Base-by-base conservation (phyloP, 345 rosid species). In the Durio zibethinus region DNA sequence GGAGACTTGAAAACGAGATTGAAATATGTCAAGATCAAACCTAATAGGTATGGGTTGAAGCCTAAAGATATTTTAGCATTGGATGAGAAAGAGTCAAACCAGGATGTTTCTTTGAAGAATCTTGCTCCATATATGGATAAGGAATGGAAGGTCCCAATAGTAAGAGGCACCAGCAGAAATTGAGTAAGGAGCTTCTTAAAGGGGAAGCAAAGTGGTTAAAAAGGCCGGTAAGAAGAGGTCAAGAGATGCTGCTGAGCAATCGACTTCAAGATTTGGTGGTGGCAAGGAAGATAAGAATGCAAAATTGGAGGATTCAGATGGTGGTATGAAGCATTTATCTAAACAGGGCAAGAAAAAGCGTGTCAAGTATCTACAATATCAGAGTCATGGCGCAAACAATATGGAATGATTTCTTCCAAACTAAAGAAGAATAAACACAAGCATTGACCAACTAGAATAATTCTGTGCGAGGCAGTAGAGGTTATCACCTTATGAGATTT, bases 1-100 rank as follows among this genome's bases (percentile, higher is more conserved):
- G 98, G 92, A 79, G 92, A 90, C 78, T 78, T 93, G 87, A 93
- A 89, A 80, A 95, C 98, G n/a, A 92, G 98, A 92, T 95, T 95
- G 36, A 92, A 88, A 84, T 93, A 93, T 83, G 88, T 93, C 0
- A 90, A 90, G 86, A 89, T 86, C 31, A 68, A 89, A 43, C 94
- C 93, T 10, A 93, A 92, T 80, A 87, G 73, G 72, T 93, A 66
- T 40, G 92, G 92, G 23, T 74, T 95, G 72, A 89, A 83, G 75
- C 82, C 91, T 9, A 77, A 54, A 25, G 99, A 95, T 80, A 81
- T 95, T 61, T 77, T 95, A 20, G 42, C 77, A 65, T 48, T 90
- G 79, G 92, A 90, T 23, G 99, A 92, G 42, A 76, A 82, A 29
- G 98, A 95, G 53, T 84, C 93, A 87, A 95, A 89, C 87, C 96